phyloP scores from a whole-genome alignment of 2,329 filamentous ascomycete species.

The Phialophora tarda region DNA sequence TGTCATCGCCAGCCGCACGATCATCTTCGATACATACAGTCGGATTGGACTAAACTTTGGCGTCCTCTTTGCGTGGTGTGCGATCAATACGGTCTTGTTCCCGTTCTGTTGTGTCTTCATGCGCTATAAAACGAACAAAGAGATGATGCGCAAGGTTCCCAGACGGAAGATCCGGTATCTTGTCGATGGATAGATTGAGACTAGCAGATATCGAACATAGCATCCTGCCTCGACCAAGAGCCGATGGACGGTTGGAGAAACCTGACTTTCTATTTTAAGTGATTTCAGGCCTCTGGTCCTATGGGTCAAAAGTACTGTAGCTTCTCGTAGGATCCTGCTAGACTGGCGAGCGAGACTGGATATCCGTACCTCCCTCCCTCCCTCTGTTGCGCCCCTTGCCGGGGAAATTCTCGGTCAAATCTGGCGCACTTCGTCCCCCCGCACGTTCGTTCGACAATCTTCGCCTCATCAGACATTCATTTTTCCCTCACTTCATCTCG shows the following conservation, averaged over 20 bases:
- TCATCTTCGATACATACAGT: slow-evolving; percentile 65
- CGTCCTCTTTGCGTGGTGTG: slow-evolving; percentile 63
- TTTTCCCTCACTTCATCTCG: background rate
- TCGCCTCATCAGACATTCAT: background rate
- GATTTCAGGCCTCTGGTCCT: background rate
- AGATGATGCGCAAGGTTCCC: slow-evolving; percentile 27
- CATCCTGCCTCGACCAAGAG: background rate
- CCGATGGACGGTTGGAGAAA: background rate
- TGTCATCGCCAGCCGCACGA: slow-evolving; percentile 64
- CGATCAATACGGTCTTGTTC: slow-evolving; percentile 60
- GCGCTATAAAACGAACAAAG: slow-evolving; percentile 49
- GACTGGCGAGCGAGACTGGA: background rate
- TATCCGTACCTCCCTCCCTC: background rate
- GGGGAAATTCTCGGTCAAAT: slow-evolving; percentile 19
- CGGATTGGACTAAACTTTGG: slow-evolving; percentile 66
- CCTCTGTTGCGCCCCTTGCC: background rate
- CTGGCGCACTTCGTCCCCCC: background rate
- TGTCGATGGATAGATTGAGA: slow-evolving; percentile 28
- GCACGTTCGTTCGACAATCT: background rate
- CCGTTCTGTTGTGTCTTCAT: slow-evolving; percentile 55
- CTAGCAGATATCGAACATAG: background rate
- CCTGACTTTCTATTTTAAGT: background rate
- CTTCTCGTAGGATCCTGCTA: background rate
- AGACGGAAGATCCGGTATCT: slow-evolving; percentile 30
- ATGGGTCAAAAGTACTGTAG: background rate